These are phyloP conservation scores for Umbelopsis vinacea DNA, from an alignment of 192 early-diverging fungal species.

Conservation along the genomic window DNA sequence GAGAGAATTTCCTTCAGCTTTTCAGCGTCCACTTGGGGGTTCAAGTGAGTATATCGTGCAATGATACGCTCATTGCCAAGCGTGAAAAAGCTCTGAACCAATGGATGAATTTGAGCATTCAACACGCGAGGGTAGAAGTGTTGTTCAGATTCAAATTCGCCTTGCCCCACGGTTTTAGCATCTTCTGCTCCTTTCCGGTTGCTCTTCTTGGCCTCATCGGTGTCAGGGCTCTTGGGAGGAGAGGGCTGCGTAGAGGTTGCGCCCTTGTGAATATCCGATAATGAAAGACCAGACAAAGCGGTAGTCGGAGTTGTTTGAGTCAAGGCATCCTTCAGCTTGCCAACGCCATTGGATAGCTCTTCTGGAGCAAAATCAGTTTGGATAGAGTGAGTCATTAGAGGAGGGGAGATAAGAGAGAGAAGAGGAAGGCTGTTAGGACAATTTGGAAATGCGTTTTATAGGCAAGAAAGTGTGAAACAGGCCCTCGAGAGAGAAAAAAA, in stretches of 20 bases:
- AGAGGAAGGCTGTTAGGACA: neutral
- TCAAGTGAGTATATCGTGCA: conserved; percentile 83
- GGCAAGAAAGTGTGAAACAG: conserved; percentile 16
- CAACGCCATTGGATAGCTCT: neutral
- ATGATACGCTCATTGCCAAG: conserved; percentile 91
- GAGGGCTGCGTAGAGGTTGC: conserved; percentile 1
- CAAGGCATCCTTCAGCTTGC: conserved; percentile 15
- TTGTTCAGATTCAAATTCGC: conserved; percentile 80
- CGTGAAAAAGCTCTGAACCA: conserved; percentile 82
- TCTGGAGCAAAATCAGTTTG: conserved; percentile 6
- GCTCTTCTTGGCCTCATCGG: neutral
- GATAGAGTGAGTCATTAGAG: conserved; percentile 18
- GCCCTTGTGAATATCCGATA: conserved; percentile 20
- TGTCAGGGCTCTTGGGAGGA: conserved; percentile 18
- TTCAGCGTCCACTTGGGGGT: conserved; percentile 76
- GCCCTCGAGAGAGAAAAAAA: neutral
- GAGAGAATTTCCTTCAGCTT: conserved; percentile 63
- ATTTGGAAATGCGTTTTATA: neutral
- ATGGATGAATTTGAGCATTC: conserved; percentile 87
- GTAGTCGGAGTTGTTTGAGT: conserved; percentile 24
- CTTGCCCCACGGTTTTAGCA: conserved; percentile 45
- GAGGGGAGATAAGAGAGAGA: neutral
- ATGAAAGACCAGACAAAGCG: conserved; percentile 10
- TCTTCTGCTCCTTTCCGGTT: neutral
- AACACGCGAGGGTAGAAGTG: conserved; percentile 91